A percentile compares a stretch with the other conserved stretches of the same genome.
These are phyloP conservation scores for Rhizomucor pusillus DNA, from an alignment of 371 early-diverging fungal genomes.

Conservation along the genomic window DNA sequence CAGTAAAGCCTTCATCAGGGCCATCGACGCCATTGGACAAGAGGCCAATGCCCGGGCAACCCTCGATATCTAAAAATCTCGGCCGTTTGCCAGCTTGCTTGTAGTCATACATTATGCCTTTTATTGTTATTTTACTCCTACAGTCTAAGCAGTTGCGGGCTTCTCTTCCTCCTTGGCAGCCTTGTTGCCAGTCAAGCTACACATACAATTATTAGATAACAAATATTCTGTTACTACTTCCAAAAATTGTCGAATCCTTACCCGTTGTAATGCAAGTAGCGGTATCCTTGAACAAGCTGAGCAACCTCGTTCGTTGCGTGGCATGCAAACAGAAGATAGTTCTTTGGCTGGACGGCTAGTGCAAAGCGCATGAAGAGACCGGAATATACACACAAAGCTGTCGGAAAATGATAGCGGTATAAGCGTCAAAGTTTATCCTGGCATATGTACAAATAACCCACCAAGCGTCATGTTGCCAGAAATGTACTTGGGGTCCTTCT, in stretches of 20 bases:
- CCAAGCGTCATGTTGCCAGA: constrained; percentile 93
- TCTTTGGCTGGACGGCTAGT: constrained; percentile 87
- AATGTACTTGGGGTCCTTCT: constrained; percentile 91
- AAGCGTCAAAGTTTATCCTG: too few relatives aligned
- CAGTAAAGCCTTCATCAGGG: constrained; percentile 54
- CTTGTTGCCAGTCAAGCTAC: background rate
- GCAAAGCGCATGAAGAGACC: constrained; percentile 95
- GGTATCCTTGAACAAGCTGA: constrained; percentile 83
- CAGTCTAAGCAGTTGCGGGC: constrained; percentile 3
- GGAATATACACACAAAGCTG: constrained; percentile 80
- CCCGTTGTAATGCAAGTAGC: constrained; percentile 77
- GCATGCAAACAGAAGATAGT: constrained; percentile 90
- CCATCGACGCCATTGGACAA: constrained; percentile 58
- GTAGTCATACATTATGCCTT: too few relatives aligned
- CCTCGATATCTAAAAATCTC: constrained; percentile 6
- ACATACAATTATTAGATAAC: too few relatives aligned
- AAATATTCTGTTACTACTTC: too few relatives aligned
- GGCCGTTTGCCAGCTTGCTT: too few relatives aligned
- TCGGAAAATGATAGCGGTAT: background rate
- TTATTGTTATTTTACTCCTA: too few relatives aligned
- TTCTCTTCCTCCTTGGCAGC: constrained; percentile 3
- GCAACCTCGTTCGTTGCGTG: constrained; percentile 89
- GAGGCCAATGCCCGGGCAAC: constrained; percentile 22
- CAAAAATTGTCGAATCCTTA: constrained; percentile 21
- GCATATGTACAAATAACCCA: constrained; percentile 18